These are phyloP conservation scores for Chaetothyriales sp. DNA, from an alignment of 2,329 filamentous ascomycete species.

Conservation along the genomic window DNA sequence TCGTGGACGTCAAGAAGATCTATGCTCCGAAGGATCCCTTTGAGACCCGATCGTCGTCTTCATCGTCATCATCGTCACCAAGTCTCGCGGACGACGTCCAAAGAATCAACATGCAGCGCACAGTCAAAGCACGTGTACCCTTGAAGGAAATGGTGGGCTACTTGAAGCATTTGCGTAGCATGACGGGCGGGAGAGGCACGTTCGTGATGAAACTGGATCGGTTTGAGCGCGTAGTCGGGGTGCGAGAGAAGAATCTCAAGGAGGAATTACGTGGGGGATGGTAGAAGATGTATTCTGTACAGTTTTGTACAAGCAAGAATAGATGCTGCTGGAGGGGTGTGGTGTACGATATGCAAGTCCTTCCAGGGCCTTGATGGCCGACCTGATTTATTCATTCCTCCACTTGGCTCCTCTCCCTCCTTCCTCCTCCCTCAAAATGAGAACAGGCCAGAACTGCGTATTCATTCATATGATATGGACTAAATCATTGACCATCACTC, in stretches of 20 bases:
- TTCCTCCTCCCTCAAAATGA: too few relatives aligned
- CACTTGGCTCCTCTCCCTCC: too few relatives aligned
- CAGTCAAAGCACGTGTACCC: slow-evolving; percentile 75
- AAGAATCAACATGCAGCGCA: slow-evolving; percentile 34
- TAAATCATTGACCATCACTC: background rate
- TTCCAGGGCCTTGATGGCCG: too few relatives aligned
- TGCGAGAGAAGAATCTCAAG: slow-evolving; percentile 45
- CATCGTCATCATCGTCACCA: background rate
- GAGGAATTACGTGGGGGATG: slow-evolving; percentile 27
- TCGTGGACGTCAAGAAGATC: slow-evolving; percentile 58
- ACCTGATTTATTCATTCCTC: background rate
- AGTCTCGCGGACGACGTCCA: slow-evolving; percentile 17
- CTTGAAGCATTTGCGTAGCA: slow-evolving; percentile 70
- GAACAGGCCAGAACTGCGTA: too few relatives aligned
- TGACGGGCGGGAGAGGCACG: slow-evolving; percentile 72
- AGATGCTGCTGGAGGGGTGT: too few relatives aligned
- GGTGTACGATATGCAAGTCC: too few relatives aligned
- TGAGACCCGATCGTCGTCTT: slow-evolving; percentile 25
- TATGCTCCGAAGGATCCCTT: slow-evolving; percentile 87
- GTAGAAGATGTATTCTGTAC: background rate
- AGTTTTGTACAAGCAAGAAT: too few relatives aligned
- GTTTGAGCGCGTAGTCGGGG: slow-evolving; percentile 53
- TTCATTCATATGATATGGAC: too few relatives aligned
- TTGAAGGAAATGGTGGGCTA: slow-evolving; percentile 96
- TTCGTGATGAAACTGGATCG: slow-evolving; percentile 63